Evolutionary conservation across 176 grass and related monocot genomes (phyloP).

Genomic region (Hsuehochloa calcarea): DNA sequence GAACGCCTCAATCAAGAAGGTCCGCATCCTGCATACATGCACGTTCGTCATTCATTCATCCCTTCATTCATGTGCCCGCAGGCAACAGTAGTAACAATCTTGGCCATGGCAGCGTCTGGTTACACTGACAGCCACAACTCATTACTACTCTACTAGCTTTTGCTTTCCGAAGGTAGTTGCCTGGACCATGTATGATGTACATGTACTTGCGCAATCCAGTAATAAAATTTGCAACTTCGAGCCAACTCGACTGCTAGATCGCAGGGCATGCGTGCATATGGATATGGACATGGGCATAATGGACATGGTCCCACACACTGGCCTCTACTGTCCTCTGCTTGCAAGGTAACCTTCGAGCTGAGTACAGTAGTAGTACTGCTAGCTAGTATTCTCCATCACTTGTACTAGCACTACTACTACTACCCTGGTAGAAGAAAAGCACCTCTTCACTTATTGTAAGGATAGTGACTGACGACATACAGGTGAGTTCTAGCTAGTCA

Average conservation of each 20-base stretch:
- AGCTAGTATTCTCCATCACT: too few species aligned
- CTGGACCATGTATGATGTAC: background rate
- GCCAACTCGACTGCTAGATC: slow-evolving; percentile 32
- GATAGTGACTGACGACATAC: background rate
- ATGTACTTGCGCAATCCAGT: slow-evolving; percentile 34
- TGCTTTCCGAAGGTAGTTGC: background rate
- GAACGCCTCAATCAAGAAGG: slow-evolving; percentile 83
- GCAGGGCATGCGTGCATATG: background rate
- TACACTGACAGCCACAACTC: background rate
- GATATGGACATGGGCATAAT: background rate
- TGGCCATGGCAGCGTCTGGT: background rate
- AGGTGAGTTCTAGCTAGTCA: background rate
- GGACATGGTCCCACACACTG: background rate
- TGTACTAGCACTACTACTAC: too few species aligned
- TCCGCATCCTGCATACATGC: slow-evolving; percentile 54
- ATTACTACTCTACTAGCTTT: background rate
- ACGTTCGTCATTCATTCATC: background rate
- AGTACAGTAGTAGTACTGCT: background rate
- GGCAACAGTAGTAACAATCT: background rate
- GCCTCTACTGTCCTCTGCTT: background rate
- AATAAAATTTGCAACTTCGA: slow-evolving; percentile 31
- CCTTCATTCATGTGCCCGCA: background rate
- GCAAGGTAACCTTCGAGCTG: background rate
- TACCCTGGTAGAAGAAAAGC: too few species aligned
- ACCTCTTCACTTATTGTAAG: background rate